Base-by-base conservation (phyloP, 768 basidiomycete species). In the Boletus huronensis region DNA sequence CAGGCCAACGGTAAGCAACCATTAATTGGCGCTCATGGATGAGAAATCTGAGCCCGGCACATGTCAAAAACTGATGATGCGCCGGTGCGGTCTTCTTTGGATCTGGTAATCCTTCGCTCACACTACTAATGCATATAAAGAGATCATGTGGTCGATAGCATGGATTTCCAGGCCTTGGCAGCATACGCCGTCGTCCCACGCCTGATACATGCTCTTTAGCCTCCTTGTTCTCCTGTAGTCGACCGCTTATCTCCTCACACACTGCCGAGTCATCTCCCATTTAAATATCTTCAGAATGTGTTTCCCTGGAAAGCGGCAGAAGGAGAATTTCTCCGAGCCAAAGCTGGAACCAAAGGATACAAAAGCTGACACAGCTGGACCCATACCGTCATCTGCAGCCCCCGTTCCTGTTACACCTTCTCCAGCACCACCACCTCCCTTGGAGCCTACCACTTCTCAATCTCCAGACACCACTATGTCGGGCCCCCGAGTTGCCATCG, bases 401-500 rank as follows among this genome's bases (percentile, higher is more conserved):
- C 51, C 49, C 41, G 34, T 29, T 38, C 31, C 54, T 44, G 38
- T 51, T 19, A 48, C 45, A 21, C 47, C 43, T 36, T 16, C 58
- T 13, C 50, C 54, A 8, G 16, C 29, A 16, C 32, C 36, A 23
- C 10, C 55, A 34, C 35, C 54, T 5, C 31, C 54, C 13, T 50
- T 35, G 23, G 45, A 51, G 11, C 51, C 35, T 26, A 49, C 50
- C 19, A 2, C 47, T 16, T 13, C 55, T 32, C n/a, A 46, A 17
- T 23, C 41, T 17, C 10, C 48, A 9, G 23, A 48, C 31, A 31
- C 17, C 31, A 36, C 34, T 7, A 61, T 57, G 60, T 57, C 71
- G 11, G 39, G 58, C 17, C 77, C 77, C 17, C 71, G 67, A 41
- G 63, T 79, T 35, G 78, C 77, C 35, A 79, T 78, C 58, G 58